phyloP scores from a whole-genome alignment of 257 asterid genomes.

The Apocynum venetum region DNA sequence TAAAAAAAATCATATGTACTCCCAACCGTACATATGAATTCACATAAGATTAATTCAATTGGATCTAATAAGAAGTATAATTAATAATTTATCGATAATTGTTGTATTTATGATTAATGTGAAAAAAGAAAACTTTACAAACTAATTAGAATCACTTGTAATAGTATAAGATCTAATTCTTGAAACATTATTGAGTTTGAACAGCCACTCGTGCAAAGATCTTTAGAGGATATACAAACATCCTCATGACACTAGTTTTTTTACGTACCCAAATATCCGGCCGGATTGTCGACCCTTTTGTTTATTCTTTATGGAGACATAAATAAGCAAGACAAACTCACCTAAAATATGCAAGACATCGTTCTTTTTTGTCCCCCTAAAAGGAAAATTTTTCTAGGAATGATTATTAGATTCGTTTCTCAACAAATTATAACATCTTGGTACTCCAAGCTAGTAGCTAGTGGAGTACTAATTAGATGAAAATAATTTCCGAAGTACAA shows the following conservation, averaged over 20 bases:
- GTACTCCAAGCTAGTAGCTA: too few species aligned
- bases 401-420: background rate
- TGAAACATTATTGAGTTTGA: background rate
- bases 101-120: too few species aligned
- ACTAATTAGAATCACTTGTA: too few species aligned
- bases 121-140: too few species aligned
- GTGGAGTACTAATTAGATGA: too few species aligned
- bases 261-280: constrained; percentile 4
- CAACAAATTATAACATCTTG: background rate
- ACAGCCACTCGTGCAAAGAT: background rate
- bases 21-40: too few species aligned
- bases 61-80: too few species aligned
- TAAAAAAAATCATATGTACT: background rate
- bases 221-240: background rate
- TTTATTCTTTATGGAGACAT: background rate
- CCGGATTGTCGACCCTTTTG: background rate
- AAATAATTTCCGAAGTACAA: too few species aligned
- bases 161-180: background rate
- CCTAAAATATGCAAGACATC: constrained; percentile 21
- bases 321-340: constrained; percentile 11
- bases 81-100: too few species aligned
- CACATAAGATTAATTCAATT: too few species aligned
- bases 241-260: background rate
- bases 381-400: background rate
- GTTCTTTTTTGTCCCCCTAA: constrained; percentile 15